Conservation (phyloP, 2,329 filamentous ascomycete genomes). For the Beauveria sp. region DNA sequence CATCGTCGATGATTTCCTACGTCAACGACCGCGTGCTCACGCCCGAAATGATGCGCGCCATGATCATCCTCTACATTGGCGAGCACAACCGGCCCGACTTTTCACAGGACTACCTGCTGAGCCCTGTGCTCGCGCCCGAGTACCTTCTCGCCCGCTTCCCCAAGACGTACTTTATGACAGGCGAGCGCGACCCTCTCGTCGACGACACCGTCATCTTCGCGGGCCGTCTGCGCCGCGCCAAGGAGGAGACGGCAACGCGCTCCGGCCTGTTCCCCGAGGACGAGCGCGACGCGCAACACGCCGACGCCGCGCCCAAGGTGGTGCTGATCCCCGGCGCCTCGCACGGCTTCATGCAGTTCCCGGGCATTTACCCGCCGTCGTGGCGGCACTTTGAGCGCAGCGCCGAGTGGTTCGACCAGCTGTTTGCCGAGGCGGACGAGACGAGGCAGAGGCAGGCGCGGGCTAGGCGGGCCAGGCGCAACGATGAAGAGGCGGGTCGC, state of each 20-base stretch:
- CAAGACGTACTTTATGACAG: constrained; percentile 88
- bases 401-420: constrained; percentile 71
- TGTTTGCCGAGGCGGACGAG: constrained; percentile 52
- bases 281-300: constrained; percentile 8
- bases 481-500: not conserved
- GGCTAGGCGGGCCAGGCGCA: constrained; percentile 14
- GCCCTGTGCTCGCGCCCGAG: constrained; percentile 83
- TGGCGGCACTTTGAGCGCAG: constrained; percentile 81
- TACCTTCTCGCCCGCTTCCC: constrained; percentile 77
- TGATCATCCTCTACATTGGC: constrained; percentile 97
- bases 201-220: constrained; percentile 97
- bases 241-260: constrained; percentile 43
- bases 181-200: constrained; percentile 88
- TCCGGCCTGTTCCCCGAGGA: constrained; percentile 8
- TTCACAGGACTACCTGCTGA: constrained; percentile 81
- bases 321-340: constrained; percentile 80
- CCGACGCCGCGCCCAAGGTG: constrained; percentile 52
- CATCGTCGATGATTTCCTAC: constrained; percentile 96
- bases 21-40: constrained; percentile 93
- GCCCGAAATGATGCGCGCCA: constrained; percentile 97
- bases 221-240: constrained; percentile 76
- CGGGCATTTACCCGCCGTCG: constrained; percentile 76
- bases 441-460: constrained; percentile 21
- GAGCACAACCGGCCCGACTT: constrained; percentile 92
- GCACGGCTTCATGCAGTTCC: constrained; percentile 92